Evolutionary conservation across 305 asterid species (phyloP), one percentile per base, ranked within the genome.

Genomic region (Fraxinus velutina): DNA sequence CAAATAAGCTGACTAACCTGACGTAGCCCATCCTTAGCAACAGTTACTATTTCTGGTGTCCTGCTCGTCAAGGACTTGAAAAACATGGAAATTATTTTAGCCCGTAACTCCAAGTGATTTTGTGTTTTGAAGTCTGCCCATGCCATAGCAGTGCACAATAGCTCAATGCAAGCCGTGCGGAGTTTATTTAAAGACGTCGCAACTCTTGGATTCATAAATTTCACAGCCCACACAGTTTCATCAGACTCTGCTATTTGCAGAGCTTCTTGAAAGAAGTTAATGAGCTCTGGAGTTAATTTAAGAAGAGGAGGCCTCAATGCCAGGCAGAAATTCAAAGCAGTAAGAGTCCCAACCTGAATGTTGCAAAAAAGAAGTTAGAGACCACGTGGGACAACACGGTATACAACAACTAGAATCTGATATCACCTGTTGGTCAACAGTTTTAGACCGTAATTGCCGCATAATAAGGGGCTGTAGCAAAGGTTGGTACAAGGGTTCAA

Each of bases 221-320:
- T 96, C 84, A 91, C 96, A 88, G 79, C 96, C 99, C 98, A 96
- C 75, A 89, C 93, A 78, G 93, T 81, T 81, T 96, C 99, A 85
- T 96, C 99, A 9, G 99, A 88, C 90, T 96, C 99, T 44, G 99
- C 98, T 80, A 92, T 94, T 86, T 96, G 99, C 89, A 96, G 80
- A 87, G 98, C 98, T 88, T 96, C 99, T 94, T 94, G 98, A 88
- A 96, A 87, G 87, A 96, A 96, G 85, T 86, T 91, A 81, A 96
- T 90, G 50, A 96, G 92, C 87, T 96, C 99, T 27, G 94, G 95
- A 19, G 98, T 96, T 86, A 96, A 89, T 90, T 94, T 96, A 29
- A 96, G 95, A 87, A 96, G 97, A 3, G 99, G 99, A 75, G 99
- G 99, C 91, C 99, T 91, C 91, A 96, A 90, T 83, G 98, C 98